Evolutionary conservation across 129 eudicot species (phyloP), one percentile per base, ranked within the genome.

Genomic region (Artemisia tridentata): DNA sequence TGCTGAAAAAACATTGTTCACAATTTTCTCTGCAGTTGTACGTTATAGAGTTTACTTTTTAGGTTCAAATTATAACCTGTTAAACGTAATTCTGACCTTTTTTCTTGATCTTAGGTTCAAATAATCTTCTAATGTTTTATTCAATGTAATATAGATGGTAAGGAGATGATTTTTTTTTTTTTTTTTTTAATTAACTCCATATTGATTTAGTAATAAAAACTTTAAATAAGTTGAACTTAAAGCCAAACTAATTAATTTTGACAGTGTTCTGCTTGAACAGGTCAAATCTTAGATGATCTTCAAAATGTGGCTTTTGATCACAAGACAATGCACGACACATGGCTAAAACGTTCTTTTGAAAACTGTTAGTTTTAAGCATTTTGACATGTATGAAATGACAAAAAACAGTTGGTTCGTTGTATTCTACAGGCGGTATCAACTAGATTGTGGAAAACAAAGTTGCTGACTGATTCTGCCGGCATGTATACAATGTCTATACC

Each of bases 341-440:
- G 63, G 47, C 50, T 70, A 53, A 41, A 23, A 16, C 27, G 67
- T 57, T 66, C 23, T 63, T 21, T n/a, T 4, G 17, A 67, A 23
- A 69, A 52, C 25, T 46, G 72, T 72, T 69, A 5, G 7, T 64
- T 48, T 46, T 67, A 67, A 68, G 73, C 4, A 52, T 52, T 18
- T 50, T 76, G 73, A 76, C 84, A 76, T 55, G 15, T 56, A 82
- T 10, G 43, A 73, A 57, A 68, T 60, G 77, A 73, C 77, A 73
- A 69, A 53, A 64, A 43, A 78, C 78, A 78, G 80, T 77, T 73
- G 72, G 27, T 62, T 63, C 69, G 53, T 77, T 31, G 66, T 27
- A 48, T 70, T 25, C 71, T 48, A 65, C 58, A 17, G 72, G 67
- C 76, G 47, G 72, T 63, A 57, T 78, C 69, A 63, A 56, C 76